phyloP scores from a whole-genome alignment of 441 rosid genomes.

The Brassica balearica region DNA sequence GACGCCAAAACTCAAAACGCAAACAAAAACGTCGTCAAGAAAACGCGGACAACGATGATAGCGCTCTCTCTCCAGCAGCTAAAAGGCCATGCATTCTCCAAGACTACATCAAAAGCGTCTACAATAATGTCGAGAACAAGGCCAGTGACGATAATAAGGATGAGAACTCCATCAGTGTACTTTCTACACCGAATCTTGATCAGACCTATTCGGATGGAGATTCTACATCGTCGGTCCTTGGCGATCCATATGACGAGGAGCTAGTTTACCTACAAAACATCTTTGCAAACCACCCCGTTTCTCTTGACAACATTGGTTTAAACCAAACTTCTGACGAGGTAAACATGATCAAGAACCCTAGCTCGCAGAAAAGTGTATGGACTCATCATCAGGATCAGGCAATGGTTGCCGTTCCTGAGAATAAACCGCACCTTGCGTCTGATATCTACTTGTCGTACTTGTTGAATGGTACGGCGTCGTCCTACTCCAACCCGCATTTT shows the following conservation, averaged over 20 bases:
- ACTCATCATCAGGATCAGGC: constrained; percentile 36
- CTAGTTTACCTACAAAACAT: constrained; percentile 65
- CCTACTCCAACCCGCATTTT: constrained; percentile 48
- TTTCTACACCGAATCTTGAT: constrained; percentile 38
- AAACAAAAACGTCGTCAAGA: constrained; percentile 53
- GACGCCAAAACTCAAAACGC: constrained; percentile 75
- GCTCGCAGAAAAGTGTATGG: constrained; percentile 18
- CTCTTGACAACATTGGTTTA: constrained; percentile 39
- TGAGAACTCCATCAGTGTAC: constrained; percentile 29
- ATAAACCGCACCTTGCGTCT: constrained; percentile 51
- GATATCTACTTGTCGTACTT: constrained; percentile 70
- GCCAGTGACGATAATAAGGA: constrained; percentile 7
- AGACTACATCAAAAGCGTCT: constrained; percentile 73
- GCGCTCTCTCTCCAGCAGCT: constrained; percentile 42
- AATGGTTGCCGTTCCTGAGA: constrained; percentile 12
- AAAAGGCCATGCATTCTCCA: constrained; percentile 75
- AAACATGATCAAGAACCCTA: constrained; percentile 28
- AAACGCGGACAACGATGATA: constrained; percentile 30
- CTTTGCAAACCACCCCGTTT: constrained; percentile 46
- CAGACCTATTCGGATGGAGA: constrained; percentile 45
- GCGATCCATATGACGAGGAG: constrained; percentile 65
- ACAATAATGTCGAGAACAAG: constrained; percentile 33
- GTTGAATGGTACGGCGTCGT: constrained; percentile 53
- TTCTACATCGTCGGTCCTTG: constrained; percentile 42
- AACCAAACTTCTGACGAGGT: constrained; percentile 33